Base-by-base conservation (phyloP, 768 basidiomycete species). In the Roridomyces roridus region DNA sequence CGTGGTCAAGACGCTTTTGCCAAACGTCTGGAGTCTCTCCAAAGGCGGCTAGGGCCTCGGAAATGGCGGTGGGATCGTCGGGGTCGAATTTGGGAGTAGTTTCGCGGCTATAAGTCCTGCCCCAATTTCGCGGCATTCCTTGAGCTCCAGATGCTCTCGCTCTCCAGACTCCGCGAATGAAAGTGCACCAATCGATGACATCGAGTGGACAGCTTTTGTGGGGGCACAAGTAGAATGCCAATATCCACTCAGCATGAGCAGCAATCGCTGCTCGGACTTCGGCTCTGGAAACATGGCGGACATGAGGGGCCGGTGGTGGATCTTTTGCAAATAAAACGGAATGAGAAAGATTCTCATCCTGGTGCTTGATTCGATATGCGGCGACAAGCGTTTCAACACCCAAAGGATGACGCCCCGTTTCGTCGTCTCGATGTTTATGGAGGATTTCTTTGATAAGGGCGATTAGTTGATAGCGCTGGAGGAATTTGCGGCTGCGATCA, bases 171-270 rank as follows among this genome's bases (percentile, higher is more conserved):
- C 58, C 41, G 36, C 43, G 31, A 52, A 76, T 80, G 66, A 86
- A 88, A 6, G 28, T 31, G 31, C 75, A 65, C 87, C 86, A 89
- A 15, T 72, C 64, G 0, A 57, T 45, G 5, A 84, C 58, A 49
- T 86, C 72, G 7, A 89, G 51, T 18, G 79, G 51, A 39, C 66
- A 68, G 17, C 59, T 50, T 5, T 63, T 49, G 17, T 59, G 51
- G 23, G 67, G 63, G 31, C 70, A 55, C 29, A 78, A 65, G 55
- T 81, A 81, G 46, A 85, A 76, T 11, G 81, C 77, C 34, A 85
- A 66, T 8, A 89, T 62, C 87, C 87, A 89, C 31, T 79, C 80
- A 0, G 79, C 78, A 9, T 88, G 85, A 10, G 77, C 72, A 11
- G 84, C 85, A 56, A 87, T 81, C 2, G 76, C 55, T 11, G 77